phyloP scores from a whole-genome alignment of 2,329 filamentous ascomycete species.

The Penicillium sp. region DNA sequence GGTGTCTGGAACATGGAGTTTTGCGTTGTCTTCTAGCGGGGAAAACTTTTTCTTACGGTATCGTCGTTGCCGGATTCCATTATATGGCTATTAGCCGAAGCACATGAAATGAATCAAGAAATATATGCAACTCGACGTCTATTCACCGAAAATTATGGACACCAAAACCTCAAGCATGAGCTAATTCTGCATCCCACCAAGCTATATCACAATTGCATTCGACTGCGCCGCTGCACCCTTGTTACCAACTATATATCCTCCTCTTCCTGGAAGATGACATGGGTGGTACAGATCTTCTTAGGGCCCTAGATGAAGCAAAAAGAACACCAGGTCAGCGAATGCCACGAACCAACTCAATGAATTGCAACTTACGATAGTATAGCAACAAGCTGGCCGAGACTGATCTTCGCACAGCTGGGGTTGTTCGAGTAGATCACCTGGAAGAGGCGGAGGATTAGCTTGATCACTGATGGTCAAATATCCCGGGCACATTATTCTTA shows the following conservation, averaged over 20 bases:
- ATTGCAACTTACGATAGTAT: slow-evolving; percentile 30
- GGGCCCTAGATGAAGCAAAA: slow-evolving; percentile 16
- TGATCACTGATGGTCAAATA: neutral
- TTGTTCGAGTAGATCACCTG: slow-evolving; percentile 15
- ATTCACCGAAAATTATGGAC: slow-evolving; percentile 15
- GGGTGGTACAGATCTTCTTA: slow-evolving; percentile 30
- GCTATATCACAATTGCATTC: neutral
- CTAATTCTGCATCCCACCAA: neutral
- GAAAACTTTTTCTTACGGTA: too few relatives aligned
- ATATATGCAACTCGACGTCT: slow-evolving; percentile 10
- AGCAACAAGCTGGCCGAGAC: slow-evolving; percentile 33
- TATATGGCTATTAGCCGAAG: too few relatives aligned
- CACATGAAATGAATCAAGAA: neutral
- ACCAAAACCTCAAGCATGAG: slow-evolving; percentile 2
- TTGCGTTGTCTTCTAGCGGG: too few relatives aligned
- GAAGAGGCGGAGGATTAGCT: slow-evolving; percentile 12
- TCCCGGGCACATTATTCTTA: slow-evolving; percentile 11
- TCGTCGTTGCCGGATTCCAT: too few relatives aligned
- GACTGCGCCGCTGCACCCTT: neutral
- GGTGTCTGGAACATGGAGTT: too few relatives aligned
- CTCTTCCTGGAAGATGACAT: slow-evolving; percentile 24
- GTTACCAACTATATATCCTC: slow-evolving; percentile 14
- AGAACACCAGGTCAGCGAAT: neutral
- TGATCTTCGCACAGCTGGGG: slow-evolving; percentile 27
- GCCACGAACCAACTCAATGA: neutral